These are phyloP conservation scores for Cudoniella acicularis DNA, from an alignment of 495 filamentous ascomycete species.

Conservation along the genomic window DNA sequence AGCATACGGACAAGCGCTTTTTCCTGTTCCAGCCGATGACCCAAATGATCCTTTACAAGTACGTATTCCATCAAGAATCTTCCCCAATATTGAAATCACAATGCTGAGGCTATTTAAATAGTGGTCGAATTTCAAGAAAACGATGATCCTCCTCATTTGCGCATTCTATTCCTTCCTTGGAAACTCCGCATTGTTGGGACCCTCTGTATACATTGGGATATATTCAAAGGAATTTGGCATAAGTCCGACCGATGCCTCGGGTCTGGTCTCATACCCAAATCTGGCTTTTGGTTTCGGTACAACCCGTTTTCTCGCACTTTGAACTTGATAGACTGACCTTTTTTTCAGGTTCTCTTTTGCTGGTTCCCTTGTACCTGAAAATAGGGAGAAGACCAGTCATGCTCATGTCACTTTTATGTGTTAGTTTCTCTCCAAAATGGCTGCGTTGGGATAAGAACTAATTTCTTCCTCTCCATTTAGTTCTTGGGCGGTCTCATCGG, in stretches of 20 bases:
- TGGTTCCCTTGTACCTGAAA: slow-evolving; percentile 57
- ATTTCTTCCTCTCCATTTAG: slow-evolving; percentile 21
- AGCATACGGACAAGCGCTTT: slow-evolving; percentile 57
- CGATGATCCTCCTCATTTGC: slow-evolving; percentile 54
- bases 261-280: slow-evolving; percentile 59
- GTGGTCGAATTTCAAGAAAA: slow-evolving; percentile 59
- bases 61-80: background rate
- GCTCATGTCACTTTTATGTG: too few relatives aligned
- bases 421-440: background rate
- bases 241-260: slow-evolving; percentile 45
- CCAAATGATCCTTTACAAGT: slow-evolving; percentile 63
- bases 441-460: background rate
- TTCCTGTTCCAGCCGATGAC: slow-evolving; percentile 58
- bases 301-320: too few relatives aligned
- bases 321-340: too few relatives aligned
- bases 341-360: slow-evolving; percentile 45
- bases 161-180: slow-evolving; percentile 59
- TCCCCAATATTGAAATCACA: background rate
- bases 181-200: slow-evolving; percentile 54
- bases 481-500: slow-evolving; percentile 56
- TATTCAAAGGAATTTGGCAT: slow-evolving; percentile 53
- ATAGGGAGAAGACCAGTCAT: slow-evolving; percentile 55
- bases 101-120: slow-evolving; percentile 15
- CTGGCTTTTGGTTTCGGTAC: slow-evolving; percentile 61
- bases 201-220: slow-evolving; percentile 56